Conservation (phyloP, 1,284 basidiomycete species). For the Baeospora myosura region DNA sequence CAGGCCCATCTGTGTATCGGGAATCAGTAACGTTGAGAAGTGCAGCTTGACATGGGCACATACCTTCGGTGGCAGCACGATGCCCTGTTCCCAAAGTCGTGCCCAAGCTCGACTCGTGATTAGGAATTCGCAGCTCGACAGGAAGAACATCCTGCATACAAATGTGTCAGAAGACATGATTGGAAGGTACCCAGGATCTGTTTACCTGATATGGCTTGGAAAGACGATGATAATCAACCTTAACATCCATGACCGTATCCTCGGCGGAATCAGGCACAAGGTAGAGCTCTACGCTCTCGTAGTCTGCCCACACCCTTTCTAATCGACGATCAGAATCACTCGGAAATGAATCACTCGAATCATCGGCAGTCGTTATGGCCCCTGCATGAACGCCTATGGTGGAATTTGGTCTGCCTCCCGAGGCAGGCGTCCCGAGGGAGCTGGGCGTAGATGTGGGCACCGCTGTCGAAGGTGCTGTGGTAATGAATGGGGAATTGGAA, state of each 20-base stretch:
- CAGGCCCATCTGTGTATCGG: conserved; percentile 58
- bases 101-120: conserved; percentile 51
- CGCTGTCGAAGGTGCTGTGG: conserved; percentile 26
- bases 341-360: conserved; percentile 42
- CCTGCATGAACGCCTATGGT: conserved; percentile 22
- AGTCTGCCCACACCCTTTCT: conserved; percentile 76
- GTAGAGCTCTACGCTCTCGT: conserved; percentile 69
- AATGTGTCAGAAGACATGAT: not conserved
- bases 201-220: conserved; percentile 58
- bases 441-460: conserved; percentile 22
- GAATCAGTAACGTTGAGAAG: conserved; percentile 5
- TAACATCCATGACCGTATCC: conserved; percentile 44
- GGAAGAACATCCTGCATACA: conserved; percentile 62
- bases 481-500: conserved; percentile 34
- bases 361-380: conserved; percentile 18
- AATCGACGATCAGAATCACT: conserved; percentile 75
- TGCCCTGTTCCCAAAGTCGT: conserved; percentile 32
- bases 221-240: conserved; percentile 38
- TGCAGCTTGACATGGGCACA: not conserved
- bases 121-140: conserved; percentile 68
- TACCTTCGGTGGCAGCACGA: conserved; percentile 61
- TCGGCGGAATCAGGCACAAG: conserved; percentile 44
- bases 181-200: not conserved
- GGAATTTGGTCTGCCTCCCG: conserved; percentile 17
- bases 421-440: conserved; percentile 18